phyloP scores from a whole-genome alignment of 225 moss, liverwort and hornwort species.

The Neckera pumila region DNA sequence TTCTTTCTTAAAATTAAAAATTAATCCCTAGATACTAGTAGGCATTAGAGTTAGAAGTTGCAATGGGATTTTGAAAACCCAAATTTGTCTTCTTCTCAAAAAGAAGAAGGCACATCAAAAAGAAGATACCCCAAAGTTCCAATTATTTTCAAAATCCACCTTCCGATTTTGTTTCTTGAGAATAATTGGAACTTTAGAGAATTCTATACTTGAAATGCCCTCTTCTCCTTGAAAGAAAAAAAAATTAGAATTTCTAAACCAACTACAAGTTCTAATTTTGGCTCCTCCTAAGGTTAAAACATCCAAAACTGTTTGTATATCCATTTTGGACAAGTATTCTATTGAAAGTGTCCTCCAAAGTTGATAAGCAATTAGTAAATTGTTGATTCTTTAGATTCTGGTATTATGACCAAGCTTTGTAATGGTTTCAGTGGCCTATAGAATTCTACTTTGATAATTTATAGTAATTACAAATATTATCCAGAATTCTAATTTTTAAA shows the following conservation, averaged over 20 bases:
- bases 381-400: background rate
- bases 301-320: fast-evolving
- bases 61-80: background rate
- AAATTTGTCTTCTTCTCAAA: background rate
- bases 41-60: background rate
- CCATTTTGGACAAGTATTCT: background rate
- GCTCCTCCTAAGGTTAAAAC: fast-evolving
- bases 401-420: background rate
- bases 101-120: fast-evolving
- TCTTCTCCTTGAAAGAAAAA: fast-evolving
- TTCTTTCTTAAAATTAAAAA: background rate
- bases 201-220: background rate
- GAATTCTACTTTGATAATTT: background rate
- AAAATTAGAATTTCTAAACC: background rate
- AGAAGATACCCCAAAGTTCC: background rate
- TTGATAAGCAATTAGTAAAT: background rate
- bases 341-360: background rate
- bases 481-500: background rate
- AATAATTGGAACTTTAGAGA: background rate
- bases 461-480: background rate
- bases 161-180: fast-evolving
- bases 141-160: background rate
- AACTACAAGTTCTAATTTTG: background rate
- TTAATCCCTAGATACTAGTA: too few species aligned
- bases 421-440: background rate